A percentile compares a stretch with the other conserved stretches of the same genome.
Conservation (phyloP, 371 early-diverging fungal genomes). For the Massospora cicadina region DNA sequence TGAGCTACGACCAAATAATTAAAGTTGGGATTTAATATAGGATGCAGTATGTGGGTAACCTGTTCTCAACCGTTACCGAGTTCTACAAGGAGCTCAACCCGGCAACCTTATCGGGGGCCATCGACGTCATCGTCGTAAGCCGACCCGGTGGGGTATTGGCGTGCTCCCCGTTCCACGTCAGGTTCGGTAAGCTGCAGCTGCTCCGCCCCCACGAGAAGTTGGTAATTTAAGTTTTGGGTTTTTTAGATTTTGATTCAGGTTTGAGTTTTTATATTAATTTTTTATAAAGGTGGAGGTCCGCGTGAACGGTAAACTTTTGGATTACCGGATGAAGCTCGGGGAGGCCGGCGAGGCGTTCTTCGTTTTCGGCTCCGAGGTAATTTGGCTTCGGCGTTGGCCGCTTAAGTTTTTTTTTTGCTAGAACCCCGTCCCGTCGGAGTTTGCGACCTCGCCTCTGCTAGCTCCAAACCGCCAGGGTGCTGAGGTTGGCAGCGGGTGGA, state of each 20-base stretch:
- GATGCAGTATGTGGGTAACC: constrained; percentile 42
- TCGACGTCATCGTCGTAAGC: constrained; percentile 93
- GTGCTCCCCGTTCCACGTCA: constrained; percentile 97
- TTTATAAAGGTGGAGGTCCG: constrained; percentile 40
- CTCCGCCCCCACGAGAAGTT: constrained; percentile 74
- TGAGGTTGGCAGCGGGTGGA: not conserved
- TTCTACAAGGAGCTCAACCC: constrained; percentile 97
- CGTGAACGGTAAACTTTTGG: constrained; percentile 66
- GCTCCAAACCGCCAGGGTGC: not conserved
- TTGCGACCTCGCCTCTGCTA: constrained; percentile 11
- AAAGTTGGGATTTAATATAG: too few species aligned
- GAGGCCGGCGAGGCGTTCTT: constrained; percentile 98
- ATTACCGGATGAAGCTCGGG: constrained; percentile 91
- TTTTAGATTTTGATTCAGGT: not conserved
- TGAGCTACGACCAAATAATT: too few species aligned
- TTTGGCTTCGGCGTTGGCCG: not conserved
- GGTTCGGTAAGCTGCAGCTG: constrained; percentile 92
- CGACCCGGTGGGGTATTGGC: constrained; percentile 55
- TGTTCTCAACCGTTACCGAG: constrained; percentile 63
- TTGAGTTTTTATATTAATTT: not conserved
- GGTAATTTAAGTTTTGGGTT: constrained; percentile 5
- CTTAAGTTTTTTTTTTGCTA: not conserved
- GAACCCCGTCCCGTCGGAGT: constrained; percentile 13
- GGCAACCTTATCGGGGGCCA: constrained; percentile 93
- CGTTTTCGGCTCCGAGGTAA: constrained; percentile 31